These are phyloP conservation scores for Mortierella sp. DNA, from an alignment of 371 early-diverging fungal species.

Conservation along the genomic window DNA sequence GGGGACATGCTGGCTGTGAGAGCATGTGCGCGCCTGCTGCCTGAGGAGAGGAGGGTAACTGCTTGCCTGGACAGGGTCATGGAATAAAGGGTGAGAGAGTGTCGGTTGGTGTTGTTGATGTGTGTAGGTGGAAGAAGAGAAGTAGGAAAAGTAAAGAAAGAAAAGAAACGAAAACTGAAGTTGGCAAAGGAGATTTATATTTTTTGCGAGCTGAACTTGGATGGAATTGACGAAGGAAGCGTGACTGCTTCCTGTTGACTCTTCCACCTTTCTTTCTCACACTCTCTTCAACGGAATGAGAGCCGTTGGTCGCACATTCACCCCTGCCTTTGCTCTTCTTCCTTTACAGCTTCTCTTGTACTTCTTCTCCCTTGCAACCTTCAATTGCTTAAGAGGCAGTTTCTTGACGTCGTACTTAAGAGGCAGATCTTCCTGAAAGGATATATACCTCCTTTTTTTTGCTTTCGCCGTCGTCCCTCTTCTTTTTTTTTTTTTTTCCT, in stretches of 20 bases:
- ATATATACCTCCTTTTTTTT: not conserved
- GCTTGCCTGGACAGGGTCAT: slow-evolving; percentile 37
- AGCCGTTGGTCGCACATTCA: not conserved
- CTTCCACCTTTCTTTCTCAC: not conserved
- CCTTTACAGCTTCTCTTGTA: too few relatives aligned
- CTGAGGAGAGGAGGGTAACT: slow-evolving; percentile 27
- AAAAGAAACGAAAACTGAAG: not conserved
- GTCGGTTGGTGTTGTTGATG: not conserved
- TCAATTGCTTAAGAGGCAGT: slow-evolving; percentile 7
- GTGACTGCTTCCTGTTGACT: not conserved
- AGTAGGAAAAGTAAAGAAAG: not conserved
- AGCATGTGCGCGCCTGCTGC: slow-evolving; percentile 13
- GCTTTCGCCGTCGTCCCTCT: not conserved
- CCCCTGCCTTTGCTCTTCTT: not conserved
- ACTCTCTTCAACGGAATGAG: not conserved
- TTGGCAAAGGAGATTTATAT: not conserved
- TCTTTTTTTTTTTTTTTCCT: not conserved
- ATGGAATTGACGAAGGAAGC: not conserved
- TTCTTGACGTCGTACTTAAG: slow-evolving; percentile 11
- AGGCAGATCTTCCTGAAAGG: not conserved
- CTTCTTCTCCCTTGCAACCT: too few relatives aligned
- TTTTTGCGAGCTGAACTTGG: not conserved
- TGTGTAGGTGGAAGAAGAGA: not conserved
- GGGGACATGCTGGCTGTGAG: too few relatives aligned
- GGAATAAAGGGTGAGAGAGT: slow-evolving; percentile 11